A percentile compares a stretch with the other conserved stretches of the same genome.
These are phyloP conservation scores for Teratosphaeria pseudoeucalypti DNA, from an alignment of 2,329 filamentous ascomycete genomes.

Conservation along the genomic window DNA sequence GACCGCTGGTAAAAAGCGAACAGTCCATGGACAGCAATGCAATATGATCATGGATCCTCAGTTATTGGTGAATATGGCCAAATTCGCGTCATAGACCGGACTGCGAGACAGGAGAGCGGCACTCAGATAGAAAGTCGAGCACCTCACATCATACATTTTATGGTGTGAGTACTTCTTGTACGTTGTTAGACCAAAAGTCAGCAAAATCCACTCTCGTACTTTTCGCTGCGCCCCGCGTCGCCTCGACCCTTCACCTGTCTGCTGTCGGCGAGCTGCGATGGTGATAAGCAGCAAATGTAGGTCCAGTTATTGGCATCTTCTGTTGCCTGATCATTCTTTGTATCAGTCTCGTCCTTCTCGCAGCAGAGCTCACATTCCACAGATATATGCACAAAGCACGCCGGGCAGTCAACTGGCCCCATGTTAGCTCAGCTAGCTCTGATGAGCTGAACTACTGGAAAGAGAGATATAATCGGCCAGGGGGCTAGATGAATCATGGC, in stretches of 20 bases:
- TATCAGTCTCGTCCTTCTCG: neutral
- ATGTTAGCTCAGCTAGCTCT: neutral
- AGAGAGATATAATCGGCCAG: neutral
- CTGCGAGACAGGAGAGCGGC: no score
- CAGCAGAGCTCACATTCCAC: neutral
- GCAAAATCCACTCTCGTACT: no score
- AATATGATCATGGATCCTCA: no score
- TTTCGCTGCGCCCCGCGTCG: neutral
- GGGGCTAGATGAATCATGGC: conserved; percentile 39
- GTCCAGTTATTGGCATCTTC: neutral
- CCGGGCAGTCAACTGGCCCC: neutral
- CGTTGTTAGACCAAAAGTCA: no score
- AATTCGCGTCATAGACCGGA: no score
- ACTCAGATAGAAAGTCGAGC: no score
- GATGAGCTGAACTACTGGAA: neutral
- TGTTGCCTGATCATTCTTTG: neutral
- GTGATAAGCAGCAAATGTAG: neutral
- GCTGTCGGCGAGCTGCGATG: neutral
- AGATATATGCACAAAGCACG: neutral
- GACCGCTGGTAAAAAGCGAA: no score
- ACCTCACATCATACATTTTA: no score
- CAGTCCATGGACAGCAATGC: no score
- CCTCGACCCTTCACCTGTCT: neutral
- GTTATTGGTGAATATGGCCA: no score
- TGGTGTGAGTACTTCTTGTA: no score